phyloP scores from a whole-genome alignment of 306 rosid species.

The Begonia loranthoides region DNA sequence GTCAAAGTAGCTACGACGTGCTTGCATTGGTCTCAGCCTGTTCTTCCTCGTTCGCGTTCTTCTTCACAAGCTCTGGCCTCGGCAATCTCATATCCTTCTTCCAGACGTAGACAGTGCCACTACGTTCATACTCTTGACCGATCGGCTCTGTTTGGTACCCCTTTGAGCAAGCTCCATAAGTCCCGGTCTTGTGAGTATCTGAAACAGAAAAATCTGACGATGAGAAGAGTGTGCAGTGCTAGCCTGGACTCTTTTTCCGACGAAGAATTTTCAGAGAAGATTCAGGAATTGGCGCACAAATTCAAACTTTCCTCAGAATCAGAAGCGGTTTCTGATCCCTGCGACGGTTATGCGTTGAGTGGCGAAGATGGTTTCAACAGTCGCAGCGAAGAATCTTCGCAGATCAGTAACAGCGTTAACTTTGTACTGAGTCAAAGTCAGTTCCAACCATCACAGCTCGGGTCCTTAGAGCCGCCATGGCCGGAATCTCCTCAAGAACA shows the following conservation, averaged over 20 bases:
- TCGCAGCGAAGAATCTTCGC: not conserved
- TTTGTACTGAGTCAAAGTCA: not conserved
- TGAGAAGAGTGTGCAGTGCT: constrained; percentile 46
- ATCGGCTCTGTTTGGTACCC: constrained; percentile 27
- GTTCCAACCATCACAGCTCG: not conserved
- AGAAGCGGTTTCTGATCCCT: not conserved
- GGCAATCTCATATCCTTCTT: not conserved
- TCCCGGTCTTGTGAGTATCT: constrained; percentile 28
- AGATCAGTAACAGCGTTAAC: not conserved
- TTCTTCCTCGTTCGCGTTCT: constrained; percentile 41
- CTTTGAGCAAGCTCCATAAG: constrained; percentile 20
- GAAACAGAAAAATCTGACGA: constrained; percentile 10
- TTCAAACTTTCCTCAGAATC: constrained; percentile 32
- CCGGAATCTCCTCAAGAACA: constrained; percentile 4
- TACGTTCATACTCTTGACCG: constrained; percentile 19
- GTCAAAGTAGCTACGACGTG: constrained; percentile 40
- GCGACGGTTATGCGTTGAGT: constrained; percentile 1
- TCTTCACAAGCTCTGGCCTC: constrained; percentile 54
- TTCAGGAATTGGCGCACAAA: constrained; percentile 52
- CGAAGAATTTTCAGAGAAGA: constrained; percentile 66
- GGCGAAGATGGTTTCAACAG: not conserved
- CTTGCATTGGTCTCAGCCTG: constrained; percentile 50
- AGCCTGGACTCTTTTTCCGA: constrained; percentile 53
- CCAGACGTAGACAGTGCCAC: constrained; percentile 11
- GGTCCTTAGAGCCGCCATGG: constrained; percentile 39